Evolutionary conservation across 139 green algal genomes (phyloP).

Genomic region (Coccomyxa sp.): DNA sequence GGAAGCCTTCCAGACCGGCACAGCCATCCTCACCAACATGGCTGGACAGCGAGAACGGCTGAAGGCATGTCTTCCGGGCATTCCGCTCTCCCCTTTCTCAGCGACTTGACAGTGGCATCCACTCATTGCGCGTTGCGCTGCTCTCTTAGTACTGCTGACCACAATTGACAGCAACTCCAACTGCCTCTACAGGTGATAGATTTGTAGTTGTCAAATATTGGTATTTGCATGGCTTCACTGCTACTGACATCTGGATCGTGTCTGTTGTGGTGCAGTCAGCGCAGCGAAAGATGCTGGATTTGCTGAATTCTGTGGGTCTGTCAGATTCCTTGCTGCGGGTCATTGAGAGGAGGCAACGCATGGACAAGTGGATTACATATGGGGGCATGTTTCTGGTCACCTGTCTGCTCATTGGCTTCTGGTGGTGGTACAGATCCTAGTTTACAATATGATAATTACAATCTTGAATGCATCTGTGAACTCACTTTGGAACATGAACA

Average conservation of each 20-base stretch:
- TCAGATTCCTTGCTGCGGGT: slow-evolving; percentile 74
- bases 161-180: neutral
- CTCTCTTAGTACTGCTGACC: neutral
- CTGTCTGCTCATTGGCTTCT: neutral
- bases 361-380: slow-evolving; percentile 76
- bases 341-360: slow-evolving; percentile 70
- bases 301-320: slow-evolving; percentile 81
- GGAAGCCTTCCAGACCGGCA: slow-evolving; percentile 72
- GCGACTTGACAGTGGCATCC: neutral
- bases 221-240: neutral
- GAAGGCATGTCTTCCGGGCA: slow-evolving; percentile 49
- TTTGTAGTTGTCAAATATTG: too few relatives aligned
- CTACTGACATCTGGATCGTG: neutral
- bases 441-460: too few relatives aligned
- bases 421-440: neutral
- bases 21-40: slow-evolving; percentile 71
- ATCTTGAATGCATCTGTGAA: too few relatives aligned
- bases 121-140: neutral
- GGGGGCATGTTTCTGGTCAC: slow-evolving; percentile 71
- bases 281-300: slow-evolving; percentile 77
- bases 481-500: too few relatives aligned
- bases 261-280: slow-evolving; percentile 44
- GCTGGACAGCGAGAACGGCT: slow-evolving; percentile 65
- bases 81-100: neutral
- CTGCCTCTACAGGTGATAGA: neutral